Evolutionary conservation across 257 asterid species (phyloP).

Genomic region (Rhazya stricta): DNA sequence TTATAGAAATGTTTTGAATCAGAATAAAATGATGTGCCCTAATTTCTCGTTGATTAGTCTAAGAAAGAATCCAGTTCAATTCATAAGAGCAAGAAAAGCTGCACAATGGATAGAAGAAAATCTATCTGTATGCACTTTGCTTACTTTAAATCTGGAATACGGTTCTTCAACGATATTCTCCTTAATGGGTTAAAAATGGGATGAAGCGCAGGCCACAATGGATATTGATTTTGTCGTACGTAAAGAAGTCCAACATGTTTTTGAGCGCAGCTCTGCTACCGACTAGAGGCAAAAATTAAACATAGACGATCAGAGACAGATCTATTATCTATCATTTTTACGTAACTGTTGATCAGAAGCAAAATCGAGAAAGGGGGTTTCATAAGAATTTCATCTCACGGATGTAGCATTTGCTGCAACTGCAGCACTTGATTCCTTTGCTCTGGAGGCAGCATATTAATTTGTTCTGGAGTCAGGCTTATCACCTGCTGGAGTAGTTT

Average conservation of each 20-base stretch:
- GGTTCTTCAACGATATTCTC: neutral
- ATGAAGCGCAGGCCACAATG: neutral
- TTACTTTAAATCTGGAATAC: too few relatives aligned
- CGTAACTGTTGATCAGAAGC: neutral
- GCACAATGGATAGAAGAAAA: neutral
- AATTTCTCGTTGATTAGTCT: too few relatives aligned
- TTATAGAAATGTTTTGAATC: too few relatives aligned
- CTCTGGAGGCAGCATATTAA: slow-evolving; percentile 73
- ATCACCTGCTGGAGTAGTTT: slow-evolving; percentile 86
- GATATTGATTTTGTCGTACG: neutral
- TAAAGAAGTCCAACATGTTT: neutral
- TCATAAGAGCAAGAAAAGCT: neutral
- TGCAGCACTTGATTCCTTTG: slow-evolving; percentile 89
- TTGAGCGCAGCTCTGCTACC: neutral
- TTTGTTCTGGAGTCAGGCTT: slow-evolving; percentile 92
- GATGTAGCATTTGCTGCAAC: slow-evolving; percentile 90
- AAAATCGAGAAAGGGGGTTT: neutral
- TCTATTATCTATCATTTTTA: neutral
- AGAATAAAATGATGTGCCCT: too few relatives aligned
- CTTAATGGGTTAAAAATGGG: neutral
- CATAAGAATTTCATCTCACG: slow-evolving; percentile 22
- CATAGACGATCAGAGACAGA: neutral
- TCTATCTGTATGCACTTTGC: neutral
- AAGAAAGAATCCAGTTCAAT: too few relatives aligned
- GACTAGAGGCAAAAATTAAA: neutral